Evolutionary conservation across 1,284 basidiomycete genomes (phyloP), one percentile per base, ranked within the genome.

Genomic region (Marasmius fiardii): DNA sequence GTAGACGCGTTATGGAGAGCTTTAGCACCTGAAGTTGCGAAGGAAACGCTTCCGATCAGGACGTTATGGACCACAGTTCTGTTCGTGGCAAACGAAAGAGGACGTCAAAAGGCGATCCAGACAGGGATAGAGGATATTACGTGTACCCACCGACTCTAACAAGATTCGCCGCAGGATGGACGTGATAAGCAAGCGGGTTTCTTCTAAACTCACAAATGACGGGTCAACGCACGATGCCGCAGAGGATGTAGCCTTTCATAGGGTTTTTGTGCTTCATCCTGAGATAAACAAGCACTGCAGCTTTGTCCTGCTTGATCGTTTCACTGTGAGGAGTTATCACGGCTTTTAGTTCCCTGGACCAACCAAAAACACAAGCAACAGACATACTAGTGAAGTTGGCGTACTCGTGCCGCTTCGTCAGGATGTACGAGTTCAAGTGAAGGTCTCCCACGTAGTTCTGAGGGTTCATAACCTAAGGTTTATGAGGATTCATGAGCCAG

Each of bases 1-100:
- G 88, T 90, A 7, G 88, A 88, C 8, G 85, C 85, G 61, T 85
- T 89, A 63, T 89, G 86, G 64, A 90, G 77, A 1, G 86, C 83
- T 64, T 88, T 87, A 14, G 82, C 80, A 1, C 85, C 82, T 6
- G 85, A 83, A 37, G 79, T 78, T 10, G 87, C 88, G 63, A 85
- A 87, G 1, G 88, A 89, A 26, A 90, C 83, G 60, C 86, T 86
- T 28, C 82, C 88, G 21, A 90, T 86, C 33, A 88, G 71, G 12
- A 88, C 85, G 60, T 88, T 86, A 63, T 88, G 81, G 45, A 86
- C 86, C 16, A 90, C 85, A 1, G 86, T 88, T 56, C 85, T 79
- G 53, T 68, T 45, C 21, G 26, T 24, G 44, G 16, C 7, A 45
- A 45, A 4, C 44, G 39, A n/a, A 20, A 6, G 16, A n/a, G 16